Conservation (phyloP, 306 rosid genomes). For the Corylus americana region DNA sequence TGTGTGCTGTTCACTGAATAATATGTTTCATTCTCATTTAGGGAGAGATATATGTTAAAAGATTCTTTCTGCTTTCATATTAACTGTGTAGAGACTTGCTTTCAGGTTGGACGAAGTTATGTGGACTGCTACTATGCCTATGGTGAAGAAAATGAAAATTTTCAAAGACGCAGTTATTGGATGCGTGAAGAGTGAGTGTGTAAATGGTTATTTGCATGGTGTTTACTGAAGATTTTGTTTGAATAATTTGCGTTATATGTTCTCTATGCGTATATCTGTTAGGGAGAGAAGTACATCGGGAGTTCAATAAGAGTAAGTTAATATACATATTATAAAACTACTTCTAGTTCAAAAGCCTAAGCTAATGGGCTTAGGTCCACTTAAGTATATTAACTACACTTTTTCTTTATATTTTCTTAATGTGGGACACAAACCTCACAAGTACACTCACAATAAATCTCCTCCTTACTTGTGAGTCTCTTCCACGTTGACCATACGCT, state of each 20-base stretch:
- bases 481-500: too few relatives aligned
- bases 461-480: too few relatives aligned
- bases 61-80: slow-evolving; percentile 10
- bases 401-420: too few relatives aligned
- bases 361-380: too few relatives aligned
- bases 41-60: slow-evolving; percentile 17
- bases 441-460: too few relatives aligned
- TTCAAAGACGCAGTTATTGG: slow-evolving; percentile 93
- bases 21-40: slow-evolving; percentile 15
- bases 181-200: slow-evolving; percentile 83
- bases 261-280: not conserved
- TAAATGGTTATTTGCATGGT: slow-evolving; percentile 7
- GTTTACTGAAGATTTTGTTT: not conserved
- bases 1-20: slow-evolving; percentile 12
- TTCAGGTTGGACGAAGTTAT: slow-evolving; percentile 76
- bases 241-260: not conserved
- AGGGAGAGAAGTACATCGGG: too few relatives aligned
- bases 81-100: slow-evolving; percentile 27
- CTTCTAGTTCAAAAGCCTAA: too few relatives aligned
- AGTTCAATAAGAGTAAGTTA: too few relatives aligned
- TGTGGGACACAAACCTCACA: too few relatives aligned
- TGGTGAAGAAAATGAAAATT: slow-evolving; percentile 77
- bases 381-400: too few relatives aligned
- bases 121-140: slow-evolving; percentile 93
- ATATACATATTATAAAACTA: too few relatives aligned